phyloP scores from a whole-genome alignment of 1,139 yeast species.

The Saccharomycopsis phalli region DNA sequence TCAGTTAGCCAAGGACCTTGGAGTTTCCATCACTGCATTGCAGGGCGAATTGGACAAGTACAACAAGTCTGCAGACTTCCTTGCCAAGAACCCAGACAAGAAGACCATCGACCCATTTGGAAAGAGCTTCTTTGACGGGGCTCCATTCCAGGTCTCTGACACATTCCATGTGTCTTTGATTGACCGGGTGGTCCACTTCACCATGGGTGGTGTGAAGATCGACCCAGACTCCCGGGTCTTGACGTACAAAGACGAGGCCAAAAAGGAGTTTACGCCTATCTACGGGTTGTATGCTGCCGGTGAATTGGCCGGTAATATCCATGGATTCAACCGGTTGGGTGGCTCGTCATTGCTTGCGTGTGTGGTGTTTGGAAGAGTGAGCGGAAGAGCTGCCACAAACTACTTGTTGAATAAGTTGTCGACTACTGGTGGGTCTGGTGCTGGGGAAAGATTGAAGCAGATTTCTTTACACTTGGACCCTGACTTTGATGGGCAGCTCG shows the following conservation, averaged over 20 bases:
- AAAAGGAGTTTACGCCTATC: conserved; percentile 30
- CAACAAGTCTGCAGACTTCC: conserved; percentile 37
- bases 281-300: conserved; percentile 69
- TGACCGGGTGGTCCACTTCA: conserved; percentile 75
- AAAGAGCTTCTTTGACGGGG: conserved; percentile 42
- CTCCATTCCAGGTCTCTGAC: conserved; percentile 33
- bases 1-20: conserved; percentile 41
- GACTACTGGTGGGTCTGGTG: conserved; percentile 19
- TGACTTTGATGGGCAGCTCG: conserved; percentile 10
- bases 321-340: conserved; percentile 68
- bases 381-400: conserved; percentile 38
- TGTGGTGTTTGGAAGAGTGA: conserved; percentile 68
- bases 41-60: conserved; percentile 36
- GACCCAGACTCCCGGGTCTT: conserved; percentile 51
- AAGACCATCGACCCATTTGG: conserved; percentile 37
- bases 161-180: conserved; percentile 42
- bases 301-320: conserved; percentile 77
- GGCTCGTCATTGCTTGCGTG: conserved; percentile 73
- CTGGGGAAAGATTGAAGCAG: conserved; percentile 33
- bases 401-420: conserved; percentile 22
- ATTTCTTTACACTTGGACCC: conserved; percentile 39
- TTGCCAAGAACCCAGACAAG: conserved; percentile 16
- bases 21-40: conserved; percentile 29
- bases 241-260: conserved; percentile 29
- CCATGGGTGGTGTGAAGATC: conserved; percentile 79